Evolutionary conservation across 1,139 yeast genomes (phyloP), one percentile per base, ranked within the genome.

Genomic region (Meyerozyma sp.): DNA sequence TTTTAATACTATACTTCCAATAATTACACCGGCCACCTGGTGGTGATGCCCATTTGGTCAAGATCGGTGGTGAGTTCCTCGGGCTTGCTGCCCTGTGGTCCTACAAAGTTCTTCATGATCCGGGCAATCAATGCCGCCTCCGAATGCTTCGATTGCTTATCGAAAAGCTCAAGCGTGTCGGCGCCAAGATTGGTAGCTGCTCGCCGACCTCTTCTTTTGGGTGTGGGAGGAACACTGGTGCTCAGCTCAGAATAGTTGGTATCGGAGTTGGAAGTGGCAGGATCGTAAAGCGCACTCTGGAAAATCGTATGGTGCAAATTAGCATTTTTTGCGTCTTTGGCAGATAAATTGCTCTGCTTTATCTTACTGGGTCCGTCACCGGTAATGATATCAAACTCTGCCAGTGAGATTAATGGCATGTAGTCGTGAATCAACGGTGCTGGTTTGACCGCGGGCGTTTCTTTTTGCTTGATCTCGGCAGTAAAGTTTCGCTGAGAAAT

Each of bases 31-130:
- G 71, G 68, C 77, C 77, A 73, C 46, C 57, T 63, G 2, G 70
- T 59, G 18, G 57, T 50, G 28, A 71, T 57, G 1, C 74, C 74
- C 63, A 73, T 65, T 42, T 54, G 46, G 26, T 65, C 65, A 43
- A 72, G 61, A 53, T 73, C 78, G 40, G 57, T 52, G 14, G 47
- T 49, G 42, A 69, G 55, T 50, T 73, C 75, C 14, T 70, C 72
- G 8, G 55, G 51, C 40, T 51, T 63, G 3, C 66, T 71, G 21
- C 66, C 54, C 42, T 63, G 68, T 3, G 77, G 77, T 3, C 77
- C 77, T 21, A 50, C 52, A 45, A 70, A 73, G 46, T 70, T 75
- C 53, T 73, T 73, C 69, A 68, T 66, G 40, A 73, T 73, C 53
- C 65, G 68, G 4, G 77, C 75, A 44, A 72, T 59, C 26, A 73